phyloP scores from a whole-genome alignment of 768 basidiomycete species.

The Trichaptum fuscoviolaceum region DNA sequence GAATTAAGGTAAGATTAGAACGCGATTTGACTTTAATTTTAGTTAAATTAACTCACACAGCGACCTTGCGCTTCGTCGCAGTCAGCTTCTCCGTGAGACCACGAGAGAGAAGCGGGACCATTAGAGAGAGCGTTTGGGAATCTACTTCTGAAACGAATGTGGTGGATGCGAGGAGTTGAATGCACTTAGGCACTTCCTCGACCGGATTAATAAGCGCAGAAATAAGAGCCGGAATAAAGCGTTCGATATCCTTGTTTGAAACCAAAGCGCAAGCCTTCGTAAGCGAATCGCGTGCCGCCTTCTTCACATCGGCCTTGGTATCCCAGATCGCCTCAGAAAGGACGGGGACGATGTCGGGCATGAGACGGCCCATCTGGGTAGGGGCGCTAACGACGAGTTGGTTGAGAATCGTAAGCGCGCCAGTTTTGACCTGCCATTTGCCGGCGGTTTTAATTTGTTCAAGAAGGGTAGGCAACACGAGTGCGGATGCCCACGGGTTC shows the following conservation, averaged over 20 bases:
- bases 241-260: slow-evolving; percentile 98
- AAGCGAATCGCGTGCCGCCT: slow-evolving; percentile 91
- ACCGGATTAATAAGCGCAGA: slow-evolving; percentile 98
- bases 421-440: slow-evolving; percentile 97
- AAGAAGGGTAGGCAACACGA: slow-evolving; percentile 83
- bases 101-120: slow-evolving; percentile 93
- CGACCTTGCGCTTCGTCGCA: slow-evolving; percentile 95
- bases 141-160: slow-evolving; percentile 99
- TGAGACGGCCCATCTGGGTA: slow-evolving; percentile 77
- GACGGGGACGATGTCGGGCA: slow-evolving; percentile 92
- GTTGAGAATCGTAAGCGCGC: slow-evolving; percentile 75
- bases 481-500: slow-evolving; percentile 84
- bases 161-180: slow-evolving; percentile 92
- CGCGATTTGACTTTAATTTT: neutral
- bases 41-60: slow-evolving; percentile 60
- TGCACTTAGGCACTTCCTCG: slow-evolving; percentile 96
- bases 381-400: slow-evolving; percentile 84
- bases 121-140: slow-evolving; percentile 92
- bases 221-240: slow-evolving; percentile 96
- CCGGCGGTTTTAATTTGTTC: slow-evolving; percentile 92
- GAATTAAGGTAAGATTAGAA: slow-evolving; percentile 12
- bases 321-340: slow-evolving; percentile 98
- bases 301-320: slow-evolving; percentile 98
- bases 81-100: slow-evolving; percentile 94
- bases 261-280: slow-evolving; percentile 92